Percentiles rank a stretch among this genome's conserved stretches.
These are phyloP conservation scores for Globisporangium emineosum DNA, from an alignment of 352 stramenopile genomes.

Conservation along the genomic window DNA sequence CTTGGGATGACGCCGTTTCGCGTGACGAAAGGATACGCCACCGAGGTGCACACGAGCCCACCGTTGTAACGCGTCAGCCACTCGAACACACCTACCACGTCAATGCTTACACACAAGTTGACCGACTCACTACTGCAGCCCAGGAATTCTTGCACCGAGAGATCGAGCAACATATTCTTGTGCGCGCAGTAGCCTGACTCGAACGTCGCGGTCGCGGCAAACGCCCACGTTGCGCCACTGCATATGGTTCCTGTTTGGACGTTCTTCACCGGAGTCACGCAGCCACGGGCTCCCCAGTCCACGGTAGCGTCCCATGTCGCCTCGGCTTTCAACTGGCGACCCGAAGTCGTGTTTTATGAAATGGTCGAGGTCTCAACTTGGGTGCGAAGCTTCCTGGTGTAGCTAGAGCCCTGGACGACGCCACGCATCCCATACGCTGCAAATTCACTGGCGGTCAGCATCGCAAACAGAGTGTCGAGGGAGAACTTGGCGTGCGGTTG, in stretches of 20 bases:
- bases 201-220: background rate
- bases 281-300: background rate
- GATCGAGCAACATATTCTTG: background rate
- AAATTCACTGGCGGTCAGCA: conserved; percentile 74
- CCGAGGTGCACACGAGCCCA: conserved; percentile 16
- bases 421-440: conserved; percentile 29
- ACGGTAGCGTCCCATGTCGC: background rate
- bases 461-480: conserved; percentile 55
- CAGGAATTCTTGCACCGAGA: conserved; percentile 21
- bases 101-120: too few species aligned
- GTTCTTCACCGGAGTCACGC: background rate
- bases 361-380: background rate
- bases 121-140: conserved; percentile 9
- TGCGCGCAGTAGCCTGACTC: background rate
- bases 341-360: background rate
- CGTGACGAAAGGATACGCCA: conserved; percentile 17
- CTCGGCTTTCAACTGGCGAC: background rate
- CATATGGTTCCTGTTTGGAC: background rate
- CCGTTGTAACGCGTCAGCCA: conserved; percentile 15
- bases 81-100: background rate
- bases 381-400: background rate
- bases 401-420: background rate
- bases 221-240: background rate
- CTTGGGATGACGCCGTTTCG: background rate
- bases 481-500: conserved; percentile 66